phyloP scores from a whole-genome alignment of 768 basidiomycete species.

The Myochromella boudieri region DNA sequence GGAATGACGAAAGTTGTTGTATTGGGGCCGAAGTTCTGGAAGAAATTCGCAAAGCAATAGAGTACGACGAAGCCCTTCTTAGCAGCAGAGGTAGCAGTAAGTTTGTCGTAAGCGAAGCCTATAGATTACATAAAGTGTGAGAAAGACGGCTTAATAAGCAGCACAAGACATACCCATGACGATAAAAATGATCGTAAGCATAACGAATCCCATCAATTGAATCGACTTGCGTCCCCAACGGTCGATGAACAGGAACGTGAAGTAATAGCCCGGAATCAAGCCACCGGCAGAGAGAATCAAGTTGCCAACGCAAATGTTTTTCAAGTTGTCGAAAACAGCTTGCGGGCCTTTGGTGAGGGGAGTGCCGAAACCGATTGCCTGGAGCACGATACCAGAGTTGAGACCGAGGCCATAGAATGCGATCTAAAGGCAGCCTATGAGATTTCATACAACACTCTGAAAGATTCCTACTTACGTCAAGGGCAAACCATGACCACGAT shows the following conservation, averaged over 20 bases:
- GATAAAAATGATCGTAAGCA: conserved; percentile 66
- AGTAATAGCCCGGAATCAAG: conserved; percentile 81
- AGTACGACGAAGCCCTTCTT: conserved; percentile 74
- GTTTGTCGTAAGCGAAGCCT: conserved; percentile 69
- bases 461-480: conserved; percentile 55
- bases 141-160: neutral
- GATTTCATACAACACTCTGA: neutral
- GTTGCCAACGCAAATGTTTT: conserved; percentile 73
- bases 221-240: conserved; percentile 81
- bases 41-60: conserved; percentile 86
- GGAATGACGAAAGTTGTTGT: conserved; percentile 80
- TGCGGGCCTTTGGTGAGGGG: conserved; percentile 30
- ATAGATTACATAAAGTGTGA: conserved; percentile 7
- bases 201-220: conserved; percentile 73
- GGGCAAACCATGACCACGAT: conserved; percentile 86
- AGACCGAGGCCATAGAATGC: conserved; percentile 90
- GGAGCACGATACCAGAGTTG: conserved; percentile 76
- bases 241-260: conserved; percentile 66
- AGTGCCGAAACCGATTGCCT: conserved; percentile 72
- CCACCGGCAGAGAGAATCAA: conserved; percentile 75
- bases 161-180: conserved; percentile 52
- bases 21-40: conserved; percentile 88
- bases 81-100: conserved; percentile 39
- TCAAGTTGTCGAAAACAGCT: conserved; percentile 55
- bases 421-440: conserved; percentile 41